phyloP scores from a whole-genome alignment of 495 filamentous ascomycete genomes.

The Penicillium parvum region DNA sequence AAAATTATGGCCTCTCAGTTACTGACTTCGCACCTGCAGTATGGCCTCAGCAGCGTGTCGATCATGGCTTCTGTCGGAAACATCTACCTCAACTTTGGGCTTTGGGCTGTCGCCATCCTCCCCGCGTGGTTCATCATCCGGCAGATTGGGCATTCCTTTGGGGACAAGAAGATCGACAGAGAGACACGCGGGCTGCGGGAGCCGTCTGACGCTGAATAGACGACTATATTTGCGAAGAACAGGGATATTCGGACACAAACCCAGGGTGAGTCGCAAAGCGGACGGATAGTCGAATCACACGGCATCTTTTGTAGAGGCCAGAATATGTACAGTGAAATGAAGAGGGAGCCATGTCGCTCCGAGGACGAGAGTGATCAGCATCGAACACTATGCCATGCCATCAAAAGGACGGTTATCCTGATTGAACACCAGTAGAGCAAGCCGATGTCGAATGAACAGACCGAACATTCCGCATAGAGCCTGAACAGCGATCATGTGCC shows the following conservation, averaged over 20 bases:
- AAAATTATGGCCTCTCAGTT: neutral
- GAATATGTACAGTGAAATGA: too few relatives aligned
- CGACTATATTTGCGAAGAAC: neutral
- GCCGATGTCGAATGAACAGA: constrained; percentile 75
- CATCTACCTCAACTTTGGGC: constrained; percentile 58
- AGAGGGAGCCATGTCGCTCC: too few relatives aligned
- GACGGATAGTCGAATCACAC: too few relatives aligned
- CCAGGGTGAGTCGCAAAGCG: too few relatives aligned
- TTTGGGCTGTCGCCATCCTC: constrained; percentile 53
- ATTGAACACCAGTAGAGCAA: constrained; percentile 80
- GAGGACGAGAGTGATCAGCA: too few relatives aligned
- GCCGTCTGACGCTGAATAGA: constrained; percentile 9
- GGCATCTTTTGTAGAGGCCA: too few relatives aligned
- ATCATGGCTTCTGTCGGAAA: constrained; percentile 57
- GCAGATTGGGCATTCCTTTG: constrained; percentile 42
- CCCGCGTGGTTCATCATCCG: constrained; percentile 58
- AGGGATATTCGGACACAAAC: too few relatives aligned
- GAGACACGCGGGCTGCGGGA: constrained; percentile 19
- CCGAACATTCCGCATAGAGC: constrained; percentile 68
- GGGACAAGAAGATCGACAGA: constrained; percentile 34
- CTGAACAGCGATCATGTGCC: constrained; percentile 74
- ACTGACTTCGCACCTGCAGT: constrained; percentile 26
- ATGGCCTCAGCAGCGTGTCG: constrained; percentile 52
- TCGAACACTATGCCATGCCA: neutral
- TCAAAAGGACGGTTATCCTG: constrained; percentile 64